These are phyloP conservation scores for Galerina marginata DNA, from an alignment of 768 basidiomycete genomes.

Conservation along the genomic window DNA sequence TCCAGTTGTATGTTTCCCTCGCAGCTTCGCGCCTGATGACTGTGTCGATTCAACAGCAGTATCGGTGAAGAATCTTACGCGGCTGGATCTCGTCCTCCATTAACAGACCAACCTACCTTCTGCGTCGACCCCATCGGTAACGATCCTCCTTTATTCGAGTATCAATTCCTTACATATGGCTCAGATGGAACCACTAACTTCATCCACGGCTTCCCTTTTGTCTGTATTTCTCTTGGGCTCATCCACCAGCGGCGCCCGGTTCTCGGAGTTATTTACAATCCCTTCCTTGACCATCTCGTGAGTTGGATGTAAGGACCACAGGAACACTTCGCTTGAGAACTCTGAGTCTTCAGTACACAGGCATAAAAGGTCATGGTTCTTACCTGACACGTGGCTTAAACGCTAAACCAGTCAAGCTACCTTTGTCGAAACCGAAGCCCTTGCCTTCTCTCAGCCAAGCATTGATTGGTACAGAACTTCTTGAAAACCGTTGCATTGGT, in stretches of 20 bases:
- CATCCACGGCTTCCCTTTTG: conserved; percentile 84
- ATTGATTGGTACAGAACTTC: conserved; percentile 57
- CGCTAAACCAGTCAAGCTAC: conserved; percentile 59
- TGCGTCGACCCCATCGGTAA: conserved; percentile 94
- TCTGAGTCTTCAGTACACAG: conserved; percentile 64
- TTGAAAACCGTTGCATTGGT: not conserved
- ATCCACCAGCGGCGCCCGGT: conserved; percentile 83
- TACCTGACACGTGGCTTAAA: conserved; percentile 60
- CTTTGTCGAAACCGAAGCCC: conserved; percentile 63
- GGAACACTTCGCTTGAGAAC: not conserved
- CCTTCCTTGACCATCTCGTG: conserved; percentile 86
- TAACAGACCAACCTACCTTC: conserved; percentile 92
- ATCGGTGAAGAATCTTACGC: conserved; percentile 96
- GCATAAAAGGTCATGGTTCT: conserved; percentile 79
- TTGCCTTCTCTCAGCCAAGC: conserved; percentile 73
- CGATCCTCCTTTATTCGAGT: conserved; percentile 18
- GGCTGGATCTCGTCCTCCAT: conserved; percentile 65
- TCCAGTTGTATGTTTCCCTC: conserved; percentile 76
- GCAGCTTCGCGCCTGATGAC: not conserved
- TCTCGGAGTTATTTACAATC: conserved; percentile 92
- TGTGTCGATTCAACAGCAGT: conserved; percentile 42
- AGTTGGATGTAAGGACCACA: conserved; percentile 18
- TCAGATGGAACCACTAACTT: conserved; percentile 91
- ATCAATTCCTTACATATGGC: not conserved
- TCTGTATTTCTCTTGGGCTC: conserved; percentile 90